phyloP scores from a whole-genome alignment of 2,329 filamentous ascomycete genomes.

The Apiospora rasikravindrae region DNA sequence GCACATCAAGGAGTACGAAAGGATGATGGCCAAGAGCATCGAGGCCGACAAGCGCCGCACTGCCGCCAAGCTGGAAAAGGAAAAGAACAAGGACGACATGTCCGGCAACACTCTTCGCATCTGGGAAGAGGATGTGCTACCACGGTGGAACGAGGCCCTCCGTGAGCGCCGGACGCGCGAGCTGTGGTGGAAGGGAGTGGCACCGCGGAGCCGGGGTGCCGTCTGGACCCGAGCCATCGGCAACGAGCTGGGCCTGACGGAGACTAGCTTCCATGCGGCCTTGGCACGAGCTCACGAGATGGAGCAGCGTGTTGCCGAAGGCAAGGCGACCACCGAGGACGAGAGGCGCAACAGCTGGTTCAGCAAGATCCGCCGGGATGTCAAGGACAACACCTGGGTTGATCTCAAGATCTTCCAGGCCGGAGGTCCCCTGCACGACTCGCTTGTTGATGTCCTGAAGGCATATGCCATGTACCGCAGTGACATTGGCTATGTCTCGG shows the following conservation, averaged over 20 bases:
- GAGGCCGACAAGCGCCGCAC: slow-evolving; percentile 66
- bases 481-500: slow-evolving; percentile 78
- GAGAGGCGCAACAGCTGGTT: slow-evolving; percentile 65
- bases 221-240: slow-evolving; percentile 77
- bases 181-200: slow-evolving; percentile 82
- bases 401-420: slow-evolving; percentile 76
- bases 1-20: slow-evolving; percentile 85
- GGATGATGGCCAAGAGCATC: slow-evolving; percentile 73
- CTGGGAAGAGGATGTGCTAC: slow-evolving; percentile 79
- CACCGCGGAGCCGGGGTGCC: slow-evolving; percentile 69
- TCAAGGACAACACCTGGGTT: slow-evolving; percentile 67
- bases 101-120: slow-evolving; percentile 56
- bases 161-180: slow-evolving; percentile 72
- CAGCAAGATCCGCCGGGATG: slow-evolving; percentile 67
- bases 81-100: slow-evolving; percentile 60
- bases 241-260: slow-evolving; percentile 72
- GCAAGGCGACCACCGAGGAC: slow-evolving; percentile 59
- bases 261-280: slow-evolving; percentile 72
- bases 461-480: slow-evolving; percentile 84
- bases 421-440: slow-evolving; percentile 68
- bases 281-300: slow-evolving; percentile 69
- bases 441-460: slow-evolving; percentile 73
- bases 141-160: slow-evolving; percentile 76
- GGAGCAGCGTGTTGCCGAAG: slow-evolving; percentile 59
- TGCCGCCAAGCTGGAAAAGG: slow-evolving; percentile 55